These are phyloP conservation scores for Lachnellula occidentalis DNA, from an alignment of 2,329 filamentous ascomycete species.

Conservation along the genomic window DNA sequence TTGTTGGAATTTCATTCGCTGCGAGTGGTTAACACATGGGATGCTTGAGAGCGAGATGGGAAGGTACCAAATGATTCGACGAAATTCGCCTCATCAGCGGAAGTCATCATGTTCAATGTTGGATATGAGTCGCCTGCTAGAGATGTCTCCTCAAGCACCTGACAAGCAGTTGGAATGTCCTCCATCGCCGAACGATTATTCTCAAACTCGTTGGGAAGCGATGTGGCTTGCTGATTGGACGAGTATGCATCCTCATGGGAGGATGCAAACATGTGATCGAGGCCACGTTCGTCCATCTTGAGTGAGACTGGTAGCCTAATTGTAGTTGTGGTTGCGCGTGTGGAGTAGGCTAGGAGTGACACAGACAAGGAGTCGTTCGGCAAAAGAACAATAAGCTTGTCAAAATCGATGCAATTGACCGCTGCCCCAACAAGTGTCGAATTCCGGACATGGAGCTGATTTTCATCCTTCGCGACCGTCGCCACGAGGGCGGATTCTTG, in stretches of 20 bases:
- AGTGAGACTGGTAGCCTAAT: neutral
- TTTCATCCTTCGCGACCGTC: neutral
- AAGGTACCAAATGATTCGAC: neutral
- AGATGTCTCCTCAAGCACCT: neutral
- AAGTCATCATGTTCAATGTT: neutral
- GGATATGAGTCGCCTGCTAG: neutral
- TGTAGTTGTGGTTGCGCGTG: neutral
- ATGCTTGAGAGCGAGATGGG: no score
- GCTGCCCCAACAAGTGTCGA: neutral
- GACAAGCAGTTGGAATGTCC: neutral
- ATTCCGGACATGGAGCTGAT: neutral
- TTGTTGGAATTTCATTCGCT: no score
- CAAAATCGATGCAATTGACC: neutral
- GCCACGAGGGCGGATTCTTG: neutral
- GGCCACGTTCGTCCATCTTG: neutral
- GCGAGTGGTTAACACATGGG: no score
- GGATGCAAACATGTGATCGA: neutral
- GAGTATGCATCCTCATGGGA: neutral
- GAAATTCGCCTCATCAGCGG: neutral
- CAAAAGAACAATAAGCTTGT: neutral
- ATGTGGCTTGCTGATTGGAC: neutral
- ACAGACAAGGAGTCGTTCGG: neutral
- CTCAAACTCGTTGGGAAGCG: neutral
- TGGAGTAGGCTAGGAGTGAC: neutral
- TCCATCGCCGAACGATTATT: neutral